Conservation (phyloP, 495 filamentous ascomycete genomes). For the Penicillium salamii region DNA sequence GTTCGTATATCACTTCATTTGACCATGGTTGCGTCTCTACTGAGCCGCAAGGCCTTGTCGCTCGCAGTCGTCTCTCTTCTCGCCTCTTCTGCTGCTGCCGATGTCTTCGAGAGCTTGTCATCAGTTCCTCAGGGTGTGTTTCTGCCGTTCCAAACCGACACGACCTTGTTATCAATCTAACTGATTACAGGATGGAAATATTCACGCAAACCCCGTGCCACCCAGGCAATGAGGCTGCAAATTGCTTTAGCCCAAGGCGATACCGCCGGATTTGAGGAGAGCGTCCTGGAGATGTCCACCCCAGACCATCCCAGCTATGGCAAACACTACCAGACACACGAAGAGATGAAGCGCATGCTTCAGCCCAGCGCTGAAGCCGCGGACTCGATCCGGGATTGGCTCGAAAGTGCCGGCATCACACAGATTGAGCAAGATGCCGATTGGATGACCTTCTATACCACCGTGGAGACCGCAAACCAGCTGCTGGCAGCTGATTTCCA, state of each 20-base stretch:
- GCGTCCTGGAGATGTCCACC: constrained; percentile 58
- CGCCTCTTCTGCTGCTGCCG: constrained; percentile 30
- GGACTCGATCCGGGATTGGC: constrained; percentile 46
- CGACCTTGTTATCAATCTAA: neutral
- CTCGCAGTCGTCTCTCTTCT: constrained; percentile 41
- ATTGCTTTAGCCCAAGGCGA: constrained; percentile 57
- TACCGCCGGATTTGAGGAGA: constrained; percentile 57
- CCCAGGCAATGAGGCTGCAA: constrained; percentile 37
- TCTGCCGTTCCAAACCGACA: neutral
- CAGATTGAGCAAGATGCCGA: constrained; percentile 55
- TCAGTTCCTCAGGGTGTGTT: constrained; percentile 35
- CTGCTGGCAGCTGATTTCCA: constrained; percentile 57
- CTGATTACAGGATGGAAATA: constrained; percentile 36
- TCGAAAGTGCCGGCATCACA: constrained; percentile 43
- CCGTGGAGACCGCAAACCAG: constrained; percentile 50
- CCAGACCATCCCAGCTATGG: constrained; percentile 59
- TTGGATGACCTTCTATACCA: constrained; percentile 58
- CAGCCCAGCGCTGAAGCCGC: constrained; percentile 44
- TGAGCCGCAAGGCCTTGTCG: constrained; percentile 34
- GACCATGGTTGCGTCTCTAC: constrained; percentile 29
- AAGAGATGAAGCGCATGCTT: constrained; percentile 53
- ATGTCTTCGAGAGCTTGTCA: constrained; percentile 37
- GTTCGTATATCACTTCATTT: constrained; percentile 1
- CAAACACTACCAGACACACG: constrained; percentile 53
- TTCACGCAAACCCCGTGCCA: constrained; percentile 24